Percentiles rank a stretch among this genome's conserved stretches.
phyloP scores from a whole-genome alignment of 2,329 filamentous ascomycete species.

The Sclerotinia subarctica region DNA sequence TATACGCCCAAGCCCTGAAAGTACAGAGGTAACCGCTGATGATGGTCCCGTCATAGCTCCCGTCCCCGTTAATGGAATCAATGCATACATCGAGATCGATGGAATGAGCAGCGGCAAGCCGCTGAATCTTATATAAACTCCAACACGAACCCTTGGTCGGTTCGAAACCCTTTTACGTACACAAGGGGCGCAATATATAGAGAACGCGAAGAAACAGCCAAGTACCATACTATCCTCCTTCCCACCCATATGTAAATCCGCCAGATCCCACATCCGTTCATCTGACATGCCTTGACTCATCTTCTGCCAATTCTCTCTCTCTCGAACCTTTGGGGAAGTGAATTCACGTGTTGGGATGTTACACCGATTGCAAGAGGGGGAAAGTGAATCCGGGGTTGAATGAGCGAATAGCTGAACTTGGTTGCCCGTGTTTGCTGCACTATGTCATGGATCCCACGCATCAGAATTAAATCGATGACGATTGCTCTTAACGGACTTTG shows the following conservation, averaged over 20 bases:
- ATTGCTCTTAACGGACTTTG: background rate
- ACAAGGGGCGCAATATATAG: conserved; percentile 10
- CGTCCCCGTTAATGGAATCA: background rate
- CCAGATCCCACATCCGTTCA: background rate
- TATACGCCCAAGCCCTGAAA: background rate
- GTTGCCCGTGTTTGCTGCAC: background rate
- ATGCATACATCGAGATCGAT: background rate
- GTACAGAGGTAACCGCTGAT: background rate
- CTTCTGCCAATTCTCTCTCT: background rate
- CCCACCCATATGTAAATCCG: background rate
- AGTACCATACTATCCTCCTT: background rate
- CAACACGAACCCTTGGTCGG: background rate
- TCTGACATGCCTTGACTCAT: background rate
- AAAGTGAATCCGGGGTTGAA: background rate
- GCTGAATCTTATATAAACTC: background rate
- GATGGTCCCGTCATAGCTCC: background rate
- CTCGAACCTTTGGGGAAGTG: background rate
- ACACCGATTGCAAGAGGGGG: conserved; percentile 6
- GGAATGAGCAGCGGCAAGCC: background rate
- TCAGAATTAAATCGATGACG: background rate
- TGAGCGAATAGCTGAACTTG: background rate
- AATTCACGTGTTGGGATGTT: conserved; percentile 8
- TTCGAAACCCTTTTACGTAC: conserved; percentile 10
- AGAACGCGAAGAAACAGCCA: conserved; percentile 1
- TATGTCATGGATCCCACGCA: background rate